Conservation (phyloP, 2,329 filamentous ascomycete genomes). For the Pseudocercospora eumusae region DNA sequence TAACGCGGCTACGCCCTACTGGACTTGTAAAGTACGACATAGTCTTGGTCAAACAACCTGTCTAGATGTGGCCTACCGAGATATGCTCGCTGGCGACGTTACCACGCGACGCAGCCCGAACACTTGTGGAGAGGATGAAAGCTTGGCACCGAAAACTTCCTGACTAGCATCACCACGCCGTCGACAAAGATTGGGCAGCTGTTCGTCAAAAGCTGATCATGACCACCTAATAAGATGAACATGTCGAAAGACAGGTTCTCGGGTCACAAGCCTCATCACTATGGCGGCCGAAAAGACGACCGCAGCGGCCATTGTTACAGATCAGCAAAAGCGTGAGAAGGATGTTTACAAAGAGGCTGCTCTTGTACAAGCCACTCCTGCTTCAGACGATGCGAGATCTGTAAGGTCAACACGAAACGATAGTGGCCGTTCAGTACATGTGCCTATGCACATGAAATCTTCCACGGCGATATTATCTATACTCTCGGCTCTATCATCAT, state of each 20-base stretch:
- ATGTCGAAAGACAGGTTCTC: too few species aligned
- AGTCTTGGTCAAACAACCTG: neutral
- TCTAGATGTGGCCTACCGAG: neutral
- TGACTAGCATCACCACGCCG: neutral
- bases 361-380: neutral
- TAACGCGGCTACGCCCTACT: neutral
- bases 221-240: neutral
- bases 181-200: neutral
- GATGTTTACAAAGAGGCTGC: neutral
- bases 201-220: neutral
- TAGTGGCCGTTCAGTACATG: slow-evolving; percentile 20
- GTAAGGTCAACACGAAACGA: slow-evolving; percentile 13
- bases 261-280: neutral
- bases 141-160: slow-evolving; percentile 4
- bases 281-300: neutral
- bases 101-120: slow-evolving; percentile 8
- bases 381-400: slow-evolving; percentile 17
- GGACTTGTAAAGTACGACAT: neutral
- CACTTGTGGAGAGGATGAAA: neutral
- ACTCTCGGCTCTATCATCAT: slow-evolving; percentile 61
- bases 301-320: neutral
- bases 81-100: neutral
- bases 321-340: neutral
- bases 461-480: slow-evolving; percentile 64
- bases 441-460: slow-evolving; percentile 46